Conservation (phyloP, 371 early-diverging fungal species). For the Mortierella sp. region DNA sequence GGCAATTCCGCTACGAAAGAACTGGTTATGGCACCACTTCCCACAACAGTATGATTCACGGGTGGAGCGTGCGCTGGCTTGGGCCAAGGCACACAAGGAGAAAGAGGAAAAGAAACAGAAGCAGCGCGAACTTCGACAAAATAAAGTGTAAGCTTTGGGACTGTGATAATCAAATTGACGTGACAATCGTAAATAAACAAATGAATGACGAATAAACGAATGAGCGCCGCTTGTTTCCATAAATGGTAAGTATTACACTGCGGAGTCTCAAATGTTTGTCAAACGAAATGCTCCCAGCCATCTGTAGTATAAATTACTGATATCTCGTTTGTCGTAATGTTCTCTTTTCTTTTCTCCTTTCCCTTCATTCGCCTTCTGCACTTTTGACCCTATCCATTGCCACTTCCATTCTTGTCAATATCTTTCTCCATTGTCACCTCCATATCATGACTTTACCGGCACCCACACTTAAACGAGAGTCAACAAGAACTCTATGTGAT, state of each 20-base stretch:
- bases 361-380: background rate
- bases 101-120: constrained; percentile 30
- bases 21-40: constrained; percentile 57
- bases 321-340: constrained; percentile 1
- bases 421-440: background rate
- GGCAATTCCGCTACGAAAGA: constrained; percentile 42
- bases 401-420: background rate
- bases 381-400: background rate
- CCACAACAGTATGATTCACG: constrained; percentile 55
- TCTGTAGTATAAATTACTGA: background rate
- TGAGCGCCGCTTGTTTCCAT: background rate
- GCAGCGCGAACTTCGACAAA: background rate
- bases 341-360: background rate
- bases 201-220: background rate
- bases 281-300: background rate
- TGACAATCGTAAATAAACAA: constrained; percentile 1
- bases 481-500: constrained; percentile 35
- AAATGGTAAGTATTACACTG: background rate
- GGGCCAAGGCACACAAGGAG: constrained; percentile 49
- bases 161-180: background rate
- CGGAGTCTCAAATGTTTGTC: constrained; percentile 2
- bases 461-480: constrained; percentile 21
- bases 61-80: constrained; percentile 39
- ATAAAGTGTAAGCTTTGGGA: background rate
- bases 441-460: background rate